Conservation (phyloP, 345 rosid genomes). For the thale cress (Arabidopsis thaliana) region DNA sequence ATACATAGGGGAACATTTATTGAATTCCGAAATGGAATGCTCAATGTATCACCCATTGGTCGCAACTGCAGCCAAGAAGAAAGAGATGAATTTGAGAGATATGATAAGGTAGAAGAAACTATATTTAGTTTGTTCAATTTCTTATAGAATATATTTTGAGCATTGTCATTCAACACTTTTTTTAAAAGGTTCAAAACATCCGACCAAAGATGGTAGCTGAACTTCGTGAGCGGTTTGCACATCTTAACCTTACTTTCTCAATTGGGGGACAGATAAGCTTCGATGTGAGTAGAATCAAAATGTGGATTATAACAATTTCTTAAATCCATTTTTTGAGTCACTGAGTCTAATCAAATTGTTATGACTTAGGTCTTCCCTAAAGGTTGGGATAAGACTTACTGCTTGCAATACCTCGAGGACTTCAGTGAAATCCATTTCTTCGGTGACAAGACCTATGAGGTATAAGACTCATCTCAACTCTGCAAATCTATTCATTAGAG, state of each 20-base stretch:
- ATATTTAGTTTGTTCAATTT: conserved; percentile 2
- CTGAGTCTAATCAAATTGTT: conserved; percentile 8
- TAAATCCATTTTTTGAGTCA: not conserved
- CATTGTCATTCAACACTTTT: conserved; percentile 18
- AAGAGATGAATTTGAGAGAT: conserved; percentile 94
- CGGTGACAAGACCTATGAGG: conserved; percentile 99
- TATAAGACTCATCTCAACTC: conserved; percentile 25
- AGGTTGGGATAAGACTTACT: conserved; percentile 99
- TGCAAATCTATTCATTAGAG: not conserved
- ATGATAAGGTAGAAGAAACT: conserved; percentile 72
- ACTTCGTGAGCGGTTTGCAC: conserved; percentile 86
- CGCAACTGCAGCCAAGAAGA: conserved; percentile 99
- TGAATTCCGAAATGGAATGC: conserved; percentile 97
- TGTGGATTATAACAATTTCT: not conserved
- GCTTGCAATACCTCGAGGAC: conserved; percentile 82
- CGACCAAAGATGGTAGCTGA: conserved; percentile 83
- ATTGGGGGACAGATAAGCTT: conserved; percentile 99
- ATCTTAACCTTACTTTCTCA: conserved; percentile 92
- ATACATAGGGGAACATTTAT: conserved; percentile 87
- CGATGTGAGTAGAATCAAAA: conserved; percentile 63
- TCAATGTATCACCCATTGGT: conserved; percentile 97
- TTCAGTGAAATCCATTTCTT: conserved; percentile 92
- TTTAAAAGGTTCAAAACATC: conserved; percentile 76
- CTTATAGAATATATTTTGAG: not conserved
- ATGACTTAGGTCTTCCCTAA: conserved; percentile 79